Base-by-base conservation (phyloP, 2,329 filamentous ascomycete genomes). In the Penicillium sp. region DNA sequence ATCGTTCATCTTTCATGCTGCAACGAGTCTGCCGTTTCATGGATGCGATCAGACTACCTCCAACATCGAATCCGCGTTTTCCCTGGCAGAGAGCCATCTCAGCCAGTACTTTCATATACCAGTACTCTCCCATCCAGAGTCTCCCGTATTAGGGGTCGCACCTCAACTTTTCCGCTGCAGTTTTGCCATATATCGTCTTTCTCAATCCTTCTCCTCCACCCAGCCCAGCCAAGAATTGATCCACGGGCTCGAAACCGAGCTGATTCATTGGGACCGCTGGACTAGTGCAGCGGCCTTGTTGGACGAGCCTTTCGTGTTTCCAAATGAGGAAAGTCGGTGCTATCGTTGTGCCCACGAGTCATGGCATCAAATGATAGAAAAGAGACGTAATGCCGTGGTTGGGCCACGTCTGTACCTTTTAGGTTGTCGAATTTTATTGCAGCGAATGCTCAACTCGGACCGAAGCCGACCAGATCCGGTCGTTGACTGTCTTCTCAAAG, bases 1-100 rank as follows among this genome's bases (percentile, higher is more conserved):
- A 32, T 56, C 64, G 0, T 68, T 67, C 40, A 63, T 67, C 42
- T 68, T 68, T 38, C 65, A 68, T 40, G 59, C 59, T 5, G 55
- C 64, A 9, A 68, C 64, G 4, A 61, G 63, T 24, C 55, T 68
- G 11, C 63, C 65, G 1, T 67, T 68, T 22, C 64, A 64, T 11
- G 39, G 51, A 8, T 49, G 50, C 6, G n/a, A 16, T 18, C 18
- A 18, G 21, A 7, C 7, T 32, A 49, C 6, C 43, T 54, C 6
- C 3, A 36, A 55, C 14, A 56, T 68, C n/a, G 59, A 68, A n/a
- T 42, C 48, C 1, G 58, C 59, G 21, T 55, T 67, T 41, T 42
- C 43, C 4, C 36, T 57, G 8, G 62, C 63, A 3, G 56, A 61
- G 29, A 40, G 50, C 4, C 48, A 24, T 2, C 48, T 63, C 13